Conservation (phyloP, 1,284 basidiomycete genomes). For the Phylloporus gajari region DNA sequence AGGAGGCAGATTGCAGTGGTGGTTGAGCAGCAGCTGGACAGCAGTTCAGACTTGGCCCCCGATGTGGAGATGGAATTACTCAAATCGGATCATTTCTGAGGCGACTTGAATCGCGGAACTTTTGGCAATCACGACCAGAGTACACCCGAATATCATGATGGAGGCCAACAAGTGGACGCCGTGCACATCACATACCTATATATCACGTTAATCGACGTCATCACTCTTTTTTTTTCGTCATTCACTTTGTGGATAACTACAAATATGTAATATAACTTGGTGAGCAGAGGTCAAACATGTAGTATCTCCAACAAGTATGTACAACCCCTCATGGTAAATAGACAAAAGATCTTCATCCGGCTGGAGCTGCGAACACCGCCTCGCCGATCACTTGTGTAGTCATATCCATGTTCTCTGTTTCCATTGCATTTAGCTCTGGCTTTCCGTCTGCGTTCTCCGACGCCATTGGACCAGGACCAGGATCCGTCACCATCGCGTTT, state of each 20-base stretch:
- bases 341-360: conserved; percentile 11
- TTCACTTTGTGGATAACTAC: neutral
- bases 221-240: neutral
- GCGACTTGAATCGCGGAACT: no score
- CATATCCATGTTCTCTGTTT: neutral
- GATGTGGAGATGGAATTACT: no score
- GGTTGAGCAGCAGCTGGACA: no score
- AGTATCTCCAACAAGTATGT: conserved; percentile 3
- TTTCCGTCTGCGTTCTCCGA: neutral
- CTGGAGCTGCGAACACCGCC: neutral
- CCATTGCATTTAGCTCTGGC: conserved; percentile 2
- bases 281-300: neutral
- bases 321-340: neutral
- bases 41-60: no score
- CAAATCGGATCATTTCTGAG: no score
- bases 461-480: neutral
- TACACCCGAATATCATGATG: no score
- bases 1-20: no score
- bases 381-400: neutral
- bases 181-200: no score
- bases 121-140: no score
- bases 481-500: neutral
- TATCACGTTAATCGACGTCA: no score
- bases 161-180: no score
- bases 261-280: neutral